Conservation (phyloP, 352 stramenopile species). For the Phytophthora citricola region DNA sequence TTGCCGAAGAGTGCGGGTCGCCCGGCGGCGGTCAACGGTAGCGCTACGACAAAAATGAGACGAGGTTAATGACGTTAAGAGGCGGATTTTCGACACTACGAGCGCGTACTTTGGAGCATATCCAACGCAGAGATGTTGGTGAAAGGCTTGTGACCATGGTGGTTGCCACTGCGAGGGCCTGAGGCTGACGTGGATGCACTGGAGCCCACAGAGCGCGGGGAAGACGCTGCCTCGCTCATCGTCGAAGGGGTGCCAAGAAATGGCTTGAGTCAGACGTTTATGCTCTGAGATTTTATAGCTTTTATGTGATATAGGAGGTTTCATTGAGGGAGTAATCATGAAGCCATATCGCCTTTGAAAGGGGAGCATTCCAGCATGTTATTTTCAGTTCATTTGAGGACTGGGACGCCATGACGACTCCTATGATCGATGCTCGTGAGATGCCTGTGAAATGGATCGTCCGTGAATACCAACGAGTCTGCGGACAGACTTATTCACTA, state of each 20-base stretch:
- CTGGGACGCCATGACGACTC: not conserved
- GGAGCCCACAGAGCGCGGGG: conserved; percentile 34
- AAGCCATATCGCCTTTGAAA: conserved; percentile 20
- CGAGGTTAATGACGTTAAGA: conserved; percentile 5
- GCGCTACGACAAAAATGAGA: conserved; percentile 40
- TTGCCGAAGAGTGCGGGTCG: conserved; percentile 77
- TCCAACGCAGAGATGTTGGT: conserved; percentile 58
- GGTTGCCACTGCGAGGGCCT: conserved; percentile 8
- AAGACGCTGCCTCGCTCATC: conserved; percentile 44
- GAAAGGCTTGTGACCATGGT: conserved; percentile 21
- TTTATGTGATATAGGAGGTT: conserved; percentile 12
- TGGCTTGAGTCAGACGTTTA: conserved; percentile 3
- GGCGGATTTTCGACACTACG: not conserved
- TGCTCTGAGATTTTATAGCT: not conserved
- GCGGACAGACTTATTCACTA: conserved; percentile 1
- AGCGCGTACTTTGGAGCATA: conserved; percentile 64
- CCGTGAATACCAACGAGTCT: conserved; percentile 2
- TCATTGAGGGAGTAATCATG: conserved; percentile 23
- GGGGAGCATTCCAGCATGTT: conserved; percentile 1
- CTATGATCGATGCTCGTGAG: conserved; percentile 4
- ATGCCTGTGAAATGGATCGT: conserved; percentile 21
- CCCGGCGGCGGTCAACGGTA: conserved; percentile 73
- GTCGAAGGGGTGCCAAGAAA: conserved; percentile 6
- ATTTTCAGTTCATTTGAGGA: not conserved
- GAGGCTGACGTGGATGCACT: conserved; percentile 15